These are phyloP conservation scores for Rhodotorula sp. DNA, from an alignment of 1,284 basidiomycete genomes.

Conservation along the genomic window DNA sequence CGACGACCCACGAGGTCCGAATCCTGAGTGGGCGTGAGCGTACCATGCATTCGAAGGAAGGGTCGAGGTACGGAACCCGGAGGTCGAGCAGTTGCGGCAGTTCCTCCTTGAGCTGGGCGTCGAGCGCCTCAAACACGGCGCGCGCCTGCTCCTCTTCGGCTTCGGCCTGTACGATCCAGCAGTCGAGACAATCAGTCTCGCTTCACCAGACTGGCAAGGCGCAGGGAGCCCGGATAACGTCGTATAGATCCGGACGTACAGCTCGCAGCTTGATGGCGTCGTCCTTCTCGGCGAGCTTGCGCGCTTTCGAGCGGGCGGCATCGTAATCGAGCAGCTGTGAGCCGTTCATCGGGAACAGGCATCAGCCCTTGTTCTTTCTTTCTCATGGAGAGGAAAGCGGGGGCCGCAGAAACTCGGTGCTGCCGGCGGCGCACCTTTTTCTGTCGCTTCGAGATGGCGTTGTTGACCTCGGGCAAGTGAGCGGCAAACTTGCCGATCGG, in stretches of 20 bases:
- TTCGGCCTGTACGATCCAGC: constrained; percentile 63
- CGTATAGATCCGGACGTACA: constrained; percentile 52
- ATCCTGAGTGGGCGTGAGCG: background rate
- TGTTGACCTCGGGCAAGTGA: constrained; percentile 92
- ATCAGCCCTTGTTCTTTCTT: too few relatives aligned
- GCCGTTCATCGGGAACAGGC: too few relatives aligned
- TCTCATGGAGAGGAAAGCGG: too few relatives aligned
- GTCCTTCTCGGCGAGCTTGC: constrained; percentile 90
- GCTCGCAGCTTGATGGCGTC: constrained; percentile 86
- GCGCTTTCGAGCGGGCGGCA: constrained; percentile 78
- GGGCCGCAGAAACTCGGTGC: background rate
- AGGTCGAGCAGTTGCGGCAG: constrained; percentile 90
- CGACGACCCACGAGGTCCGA: too few relatives aligned
- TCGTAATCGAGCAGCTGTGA: constrained; percentile 85
- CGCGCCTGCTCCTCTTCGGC: constrained; percentile 91
- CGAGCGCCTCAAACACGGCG: constrained; percentile 88
- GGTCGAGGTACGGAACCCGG: constrained; percentile 95
- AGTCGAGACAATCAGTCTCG: too few relatives aligned
- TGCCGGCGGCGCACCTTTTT: constrained; percentile 71
- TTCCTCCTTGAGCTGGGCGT: constrained; percentile 86
- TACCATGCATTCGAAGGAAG: constrained; percentile 94
- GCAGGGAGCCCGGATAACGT: too few relatives aligned
- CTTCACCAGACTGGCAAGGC: too few relatives aligned
- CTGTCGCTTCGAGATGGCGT: constrained; percentile 88
- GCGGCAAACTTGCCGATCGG: constrained; percentile 93